phyloP scores from a whole-genome alignment of 2,329 filamentous ascomycete species.

The Bertia moriformis region DNA sequence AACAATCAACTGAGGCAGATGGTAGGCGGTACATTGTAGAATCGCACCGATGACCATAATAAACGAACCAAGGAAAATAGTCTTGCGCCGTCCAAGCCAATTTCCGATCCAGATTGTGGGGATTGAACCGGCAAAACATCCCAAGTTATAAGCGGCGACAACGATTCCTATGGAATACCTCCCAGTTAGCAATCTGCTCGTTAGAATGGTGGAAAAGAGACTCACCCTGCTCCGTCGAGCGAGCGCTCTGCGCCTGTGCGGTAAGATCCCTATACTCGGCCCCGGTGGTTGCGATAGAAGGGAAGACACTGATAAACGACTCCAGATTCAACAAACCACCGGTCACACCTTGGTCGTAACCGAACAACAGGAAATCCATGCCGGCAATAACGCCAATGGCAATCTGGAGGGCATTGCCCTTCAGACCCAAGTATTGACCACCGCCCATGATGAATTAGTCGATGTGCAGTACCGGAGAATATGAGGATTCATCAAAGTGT shows the following conservation, averaged over 20 bases:
- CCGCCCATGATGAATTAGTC: background rate
- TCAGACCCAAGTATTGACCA: slow-evolving; percentile 19
- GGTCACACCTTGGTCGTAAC: slow-evolving; percentile 57
- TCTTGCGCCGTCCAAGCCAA: slow-evolving; percentile 36
- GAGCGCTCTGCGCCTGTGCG: slow-evolving; percentile 17
- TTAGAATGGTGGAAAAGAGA: slow-evolving; percentile 11
- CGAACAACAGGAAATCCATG: slow-evolving; percentile 22
- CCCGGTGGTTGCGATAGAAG: slow-evolving; percentile 31
- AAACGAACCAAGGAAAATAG: slow-evolving; percentile 38
- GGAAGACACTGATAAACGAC: slow-evolving; percentile 40
- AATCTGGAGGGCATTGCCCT: slow-evolving; percentile 21
- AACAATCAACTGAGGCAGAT: slow-evolving; percentile 37
- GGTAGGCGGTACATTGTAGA: slow-evolving; percentile 21
- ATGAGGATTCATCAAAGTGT: too few relatives aligned
- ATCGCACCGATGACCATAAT: slow-evolving; percentile 42
- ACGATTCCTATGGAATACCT: slow-evolving; percentile 22
- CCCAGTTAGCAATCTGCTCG: background rate
- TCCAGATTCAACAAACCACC: slow-evolving; percentile 59
- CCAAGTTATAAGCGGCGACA: slow-evolving; percentile 41
- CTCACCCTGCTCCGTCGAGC: slow-evolving; percentile 31
- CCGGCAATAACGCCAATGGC: slow-evolving; percentile 26
- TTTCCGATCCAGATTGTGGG: slow-evolving; percentile 34
- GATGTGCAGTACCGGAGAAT: too few relatives aligned
- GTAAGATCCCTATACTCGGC: slow-evolving; percentile 13
- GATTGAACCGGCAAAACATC: slow-evolving; percentile 36